These are phyloP conservation scores for Claviceps fusiformis DNA, from an alignment of 2,329 filamentous ascomycete species.

Conservation along the genomic window DNA sequence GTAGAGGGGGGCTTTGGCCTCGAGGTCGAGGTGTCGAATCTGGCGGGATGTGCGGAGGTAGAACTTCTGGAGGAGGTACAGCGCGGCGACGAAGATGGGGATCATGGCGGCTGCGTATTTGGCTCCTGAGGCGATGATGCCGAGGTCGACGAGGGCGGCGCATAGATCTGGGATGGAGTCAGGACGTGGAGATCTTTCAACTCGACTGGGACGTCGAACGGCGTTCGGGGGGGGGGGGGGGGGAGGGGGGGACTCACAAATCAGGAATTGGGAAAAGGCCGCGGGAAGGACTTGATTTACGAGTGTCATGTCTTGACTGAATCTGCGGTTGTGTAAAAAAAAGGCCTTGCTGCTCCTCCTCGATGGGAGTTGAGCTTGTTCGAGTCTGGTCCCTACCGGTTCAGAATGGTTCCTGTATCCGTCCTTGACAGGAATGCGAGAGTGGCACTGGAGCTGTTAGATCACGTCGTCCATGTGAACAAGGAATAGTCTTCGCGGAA, in stretches of 20 bases:
- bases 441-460: not conserved
- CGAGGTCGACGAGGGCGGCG: too few species aligned
- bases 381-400: not conserved
- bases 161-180: too few species aligned
- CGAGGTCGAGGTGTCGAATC: constrained; percentile 39
- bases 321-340: not conserved
- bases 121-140: too few species aligned
- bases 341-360: too few species aligned
- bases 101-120: too few species aligned
- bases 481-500: too few species aligned
- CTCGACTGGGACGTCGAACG: too few species aligned
- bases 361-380: not conserved
- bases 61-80: constrained; percentile 12
- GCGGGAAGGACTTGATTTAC: not conserved
- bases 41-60: constrained; percentile 39
- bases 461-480: not conserved
- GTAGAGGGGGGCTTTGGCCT: constrained; percentile 34
- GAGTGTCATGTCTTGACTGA: not conserved
- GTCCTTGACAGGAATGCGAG: not conserved
- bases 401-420: not conserved
- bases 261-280: too few species aligned
- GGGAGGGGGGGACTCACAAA: too few species aligned
- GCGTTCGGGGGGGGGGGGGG: too few species aligned
- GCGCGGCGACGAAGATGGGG: constrained; percentile 7
- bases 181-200: too few species aligned